Evolutionary conservation across 306 rosid genomes (phyloP), one percentile per base, ranked within the genome.

Genomic region (Canavalia ensiformis): DNA sequence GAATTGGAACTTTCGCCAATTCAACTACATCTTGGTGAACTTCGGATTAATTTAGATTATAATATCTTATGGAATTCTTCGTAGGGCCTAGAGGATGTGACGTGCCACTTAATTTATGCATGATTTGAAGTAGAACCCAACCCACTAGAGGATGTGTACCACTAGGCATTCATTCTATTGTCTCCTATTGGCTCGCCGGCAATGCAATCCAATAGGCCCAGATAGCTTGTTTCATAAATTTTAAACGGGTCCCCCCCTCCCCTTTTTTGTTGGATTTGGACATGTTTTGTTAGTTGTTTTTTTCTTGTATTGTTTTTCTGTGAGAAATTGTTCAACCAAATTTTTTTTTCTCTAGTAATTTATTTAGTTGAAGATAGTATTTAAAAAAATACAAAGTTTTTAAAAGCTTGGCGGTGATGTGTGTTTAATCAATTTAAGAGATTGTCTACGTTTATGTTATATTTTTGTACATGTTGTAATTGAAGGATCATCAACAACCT

Each of bases 101-200:
- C 68, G 4, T 68, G 74, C 29, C 74, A 30, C 42, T 47, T 29
- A 58, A 28, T 37, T 63, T 8, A 72, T 13, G 46, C 18, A 49
- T 70, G 60, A 70, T 13, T 49, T 70, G 60, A 70, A 10, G 41
- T 29, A 45, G 44, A 69, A 47, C 74, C 44, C 29, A 68, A 49
- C 7, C 62, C 45, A 12, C 46, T 33, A 31, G n/a, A 54, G 3
- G 51, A 37, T 8, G 4, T 18, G 52, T 9, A 37, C 50, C 35
- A 33, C 25, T 47, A 11, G 0, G 11, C 37, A 10, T 46, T 12
- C 9, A 49, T 70, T 50, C 25, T 18, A 18, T 18, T 5, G 29
- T 25, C 3, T 30, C 28, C 45, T 28, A 10, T 8, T 11, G 41
- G 57, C 74, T 68, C 11, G 45, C 28, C 68, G 42, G 4, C 13